These are phyloP conservation scores for Ophiocordyceps camponoti-saundersi DNA, from an alignment of 2,329 filamentous ascomycete genomes.

Conservation along the genomic window DNA sequence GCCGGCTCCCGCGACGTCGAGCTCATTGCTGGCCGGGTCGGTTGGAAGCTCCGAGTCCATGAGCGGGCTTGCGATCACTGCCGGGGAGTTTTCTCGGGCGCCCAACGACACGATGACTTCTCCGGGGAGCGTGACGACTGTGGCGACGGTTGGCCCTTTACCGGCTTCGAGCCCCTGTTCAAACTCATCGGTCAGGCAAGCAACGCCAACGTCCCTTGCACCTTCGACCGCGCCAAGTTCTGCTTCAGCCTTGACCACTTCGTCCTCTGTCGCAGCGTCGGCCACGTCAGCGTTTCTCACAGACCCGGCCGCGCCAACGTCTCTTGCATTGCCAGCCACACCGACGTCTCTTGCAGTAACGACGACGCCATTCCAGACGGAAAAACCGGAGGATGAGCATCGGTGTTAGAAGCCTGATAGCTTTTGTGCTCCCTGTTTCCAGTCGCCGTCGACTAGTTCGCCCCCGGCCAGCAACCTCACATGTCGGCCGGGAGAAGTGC, in stretches of 20 bases:
- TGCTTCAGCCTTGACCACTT: background rate
- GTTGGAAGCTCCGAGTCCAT: background rate
- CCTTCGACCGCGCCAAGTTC: background rate
- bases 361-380: background rate
- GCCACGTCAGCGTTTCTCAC: background rate
- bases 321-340: background rate
- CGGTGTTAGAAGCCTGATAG: background rate
- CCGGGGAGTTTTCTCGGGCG: background rate
- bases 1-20: background rate
- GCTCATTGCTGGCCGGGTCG: background rate
- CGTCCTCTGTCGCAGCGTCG: background rate
- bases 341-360: background rate
- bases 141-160: background rate
- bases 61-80: background rate
- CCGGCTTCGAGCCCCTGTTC: background rate
- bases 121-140: background rate
- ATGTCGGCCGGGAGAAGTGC: background rate
- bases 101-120: background rate
- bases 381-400: background rate
- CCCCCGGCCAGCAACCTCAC: background rate
- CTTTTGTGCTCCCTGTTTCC: background rate
- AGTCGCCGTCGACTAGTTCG: background rate
- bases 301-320: background rate
- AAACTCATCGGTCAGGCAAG: background rate
- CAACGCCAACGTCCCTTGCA: background rate